Percentiles rank a stretch among this genome's conserved stretches.
Conservation (phyloP, 352 stramenopile species). For the Blastocystis hominis region DNA sequence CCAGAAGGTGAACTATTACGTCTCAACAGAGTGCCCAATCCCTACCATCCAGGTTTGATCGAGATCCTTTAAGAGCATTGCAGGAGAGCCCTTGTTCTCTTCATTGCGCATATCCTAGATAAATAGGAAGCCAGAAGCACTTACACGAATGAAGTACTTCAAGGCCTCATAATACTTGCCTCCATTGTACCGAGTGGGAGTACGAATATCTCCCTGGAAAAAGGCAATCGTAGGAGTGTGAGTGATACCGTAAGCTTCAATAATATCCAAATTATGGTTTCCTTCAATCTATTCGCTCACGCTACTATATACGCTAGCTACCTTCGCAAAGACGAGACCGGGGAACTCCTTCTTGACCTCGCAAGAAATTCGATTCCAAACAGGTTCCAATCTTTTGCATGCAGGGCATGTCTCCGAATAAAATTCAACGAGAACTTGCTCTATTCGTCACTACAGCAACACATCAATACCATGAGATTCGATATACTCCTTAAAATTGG, state of each 20-base stretch:
- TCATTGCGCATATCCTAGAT: slow-evolving; percentile 42
- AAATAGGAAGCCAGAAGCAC: not conserved
- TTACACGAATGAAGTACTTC: slow-evolving; percentile 57
- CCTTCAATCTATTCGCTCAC: slow-evolving; percentile 30
- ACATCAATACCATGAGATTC: slow-evolving; percentile 10
- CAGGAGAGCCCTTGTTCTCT: slow-evolving; percentile 42
- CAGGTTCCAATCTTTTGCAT: slow-evolving; percentile 46
- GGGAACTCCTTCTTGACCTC: slow-evolving; percentile 35
- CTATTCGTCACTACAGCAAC: not conserved
- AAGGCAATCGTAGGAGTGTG: slow-evolving; percentile 55
- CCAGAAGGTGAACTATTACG: slow-evolving; percentile 56
- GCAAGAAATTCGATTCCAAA: slow-evolving; percentile 47
- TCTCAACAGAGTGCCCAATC: not conserved
- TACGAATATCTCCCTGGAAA: slow-evolving; percentile 52
- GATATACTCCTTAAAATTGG: slow-evolving; percentile 51
- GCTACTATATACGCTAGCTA: not conserved
- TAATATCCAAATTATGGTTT: slow-evolving; percentile 52
- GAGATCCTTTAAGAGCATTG: slow-evolving; percentile 27
- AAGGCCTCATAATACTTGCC: slow-evolving; percentile 43
- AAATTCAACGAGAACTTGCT: slow-evolving; percentile 54
- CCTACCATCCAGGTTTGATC: slow-evolving; percentile 50
- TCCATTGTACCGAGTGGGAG: slow-evolving; percentile 42
- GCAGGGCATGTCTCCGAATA: slow-evolving; percentile 55
- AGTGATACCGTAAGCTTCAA: slow-evolving; percentile 48
- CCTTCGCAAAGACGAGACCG: slow-evolving; percentile 21